phyloP scores from a whole-genome alignment of 2,329 filamentous ascomycete species.

The Cladosporium velox region DNA sequence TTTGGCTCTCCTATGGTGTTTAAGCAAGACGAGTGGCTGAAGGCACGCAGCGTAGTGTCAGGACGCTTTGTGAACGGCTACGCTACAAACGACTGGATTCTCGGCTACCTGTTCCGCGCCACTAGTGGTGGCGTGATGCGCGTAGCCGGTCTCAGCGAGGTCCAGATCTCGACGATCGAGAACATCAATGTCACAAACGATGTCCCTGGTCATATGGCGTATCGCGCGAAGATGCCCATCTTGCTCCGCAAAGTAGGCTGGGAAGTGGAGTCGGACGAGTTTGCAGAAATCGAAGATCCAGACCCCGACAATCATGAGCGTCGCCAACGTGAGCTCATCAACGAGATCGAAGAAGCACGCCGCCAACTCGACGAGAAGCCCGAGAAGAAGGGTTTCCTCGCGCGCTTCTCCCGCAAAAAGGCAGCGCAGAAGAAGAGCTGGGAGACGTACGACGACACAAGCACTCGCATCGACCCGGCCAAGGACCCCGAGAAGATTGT shows the following conservation, averaged over 20 bases:
- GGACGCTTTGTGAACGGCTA: slow-evolving; percentile 96
- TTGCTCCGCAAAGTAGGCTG: slow-evolving; percentile 86
- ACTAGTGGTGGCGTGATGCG: slow-evolving; percentile 89
- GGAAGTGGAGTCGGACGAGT: slow-evolving; percentile 89
- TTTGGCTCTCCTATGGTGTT: slow-evolving; percentile 92
- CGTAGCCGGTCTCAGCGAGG: slow-evolving; percentile 77
- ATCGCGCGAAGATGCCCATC: slow-evolving; percentile 86
- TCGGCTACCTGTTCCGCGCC: slow-evolving; percentile 89
- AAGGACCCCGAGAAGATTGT: slow-evolving; percentile 19
- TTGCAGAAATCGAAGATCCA: slow-evolving; percentile 93
- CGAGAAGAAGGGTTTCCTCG: slow-evolving; percentile 64
- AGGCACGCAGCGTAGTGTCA: slow-evolving; percentile 77
- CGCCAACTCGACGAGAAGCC: slow-evolving; percentile 81
- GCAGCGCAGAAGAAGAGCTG: slow-evolving; percentile 79
- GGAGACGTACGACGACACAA: slow-evolving; percentile 83
- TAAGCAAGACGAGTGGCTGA: slow-evolving; percentile 85
- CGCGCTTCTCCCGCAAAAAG: slow-evolving; percentile 82
- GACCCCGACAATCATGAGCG: slow-evolving; percentile 90
- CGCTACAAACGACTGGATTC: slow-evolving; percentile 93
- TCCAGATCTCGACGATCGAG: slow-evolving; percentile 82
- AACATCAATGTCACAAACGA: slow-evolving; percentile 85
- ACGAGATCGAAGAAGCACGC: slow-evolving; percentile 92
- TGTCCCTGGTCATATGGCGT: slow-evolving; percentile 94
- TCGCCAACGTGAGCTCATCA: slow-evolving; percentile 88
- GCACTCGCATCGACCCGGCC: slow-evolving; percentile 49